Base-by-base conservation (phyloP, 140 eudicot genomes). In the Flaveria floridana region DNA sequence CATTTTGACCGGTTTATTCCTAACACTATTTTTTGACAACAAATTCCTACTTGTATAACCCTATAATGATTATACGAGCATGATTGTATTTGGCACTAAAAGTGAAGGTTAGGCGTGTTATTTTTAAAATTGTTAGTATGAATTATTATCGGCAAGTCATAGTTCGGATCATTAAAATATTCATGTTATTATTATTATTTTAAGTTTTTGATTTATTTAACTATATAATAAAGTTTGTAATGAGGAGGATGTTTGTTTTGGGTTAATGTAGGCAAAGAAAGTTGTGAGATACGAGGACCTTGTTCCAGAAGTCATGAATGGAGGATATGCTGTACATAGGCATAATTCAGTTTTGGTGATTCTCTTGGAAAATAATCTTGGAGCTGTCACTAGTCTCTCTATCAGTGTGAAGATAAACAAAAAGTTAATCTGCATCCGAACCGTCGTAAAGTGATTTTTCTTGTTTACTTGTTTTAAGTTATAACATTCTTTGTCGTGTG, bases 401-500 rank as follows among this genome's bases (percentile, higher is more conserved):
- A 72, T 56, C 23, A 42, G 58, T 59, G 78, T 73, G 78, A 75
- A 75, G 79, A 64, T 50, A 62, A 74, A 37, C 61, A 59, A 70
- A 59, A 70, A 46, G 59, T 70, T 46, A 51, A 70, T 48, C 59
- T 59, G 61, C 58, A 37, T 44, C 23, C 14, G 58, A 41, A 37
- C 52, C 58, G 16, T 73, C 44, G 58, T 73, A 74, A 74, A 62
- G 72, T 46, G 69, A 50, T n/a, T 26, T 61, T 46, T 46, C 44
- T 44, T n/a, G 26, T 71, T 55, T 72, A 7, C 59, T 23, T 42
- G 58, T 44, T 62, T 74, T 34, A 74, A 74, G 21, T 42, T 68
- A 4, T 30, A 46, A 61, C 71, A 74, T 74, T 74, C 71, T 74
- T 74, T 74, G 71, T 62, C 46, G 71, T 74, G 78, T 62, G 78